Conservation (phyloP, 2,329 filamentous ascomycete genomes). For the Cladophialophora exuberans region DNA sequence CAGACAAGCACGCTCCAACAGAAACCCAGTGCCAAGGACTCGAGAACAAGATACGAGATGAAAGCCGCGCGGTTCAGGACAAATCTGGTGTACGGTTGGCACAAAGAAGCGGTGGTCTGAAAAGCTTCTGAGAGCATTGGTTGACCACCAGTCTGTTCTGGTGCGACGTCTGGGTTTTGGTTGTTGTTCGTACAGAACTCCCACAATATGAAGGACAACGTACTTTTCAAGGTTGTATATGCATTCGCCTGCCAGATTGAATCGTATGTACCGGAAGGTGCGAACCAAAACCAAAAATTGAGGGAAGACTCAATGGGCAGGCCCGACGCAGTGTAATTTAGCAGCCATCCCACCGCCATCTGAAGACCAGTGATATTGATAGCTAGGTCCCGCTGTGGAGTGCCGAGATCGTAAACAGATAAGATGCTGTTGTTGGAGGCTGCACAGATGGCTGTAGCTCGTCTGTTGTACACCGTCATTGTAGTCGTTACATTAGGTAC, state of each 20-base stretch:
- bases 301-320: not conserved
- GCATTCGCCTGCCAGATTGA: not conserved
- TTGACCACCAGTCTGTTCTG: too few species aligned
- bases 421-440: conserved; percentile 4
- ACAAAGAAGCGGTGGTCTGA: conserved; percentile 1
- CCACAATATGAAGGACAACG: not conserved
- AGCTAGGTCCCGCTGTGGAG: not conserved
- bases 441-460: not conserved
- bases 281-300: not conserved
- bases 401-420: not conserved
- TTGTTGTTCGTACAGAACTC: not conserved
- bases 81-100: not conserved
- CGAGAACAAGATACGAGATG: not conserved
- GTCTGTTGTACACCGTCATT: not conserved
- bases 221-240: not conserved
- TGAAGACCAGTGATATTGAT: not conserved
- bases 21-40: not conserved
- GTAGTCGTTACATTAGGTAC: not conserved
- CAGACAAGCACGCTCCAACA: not conserved
- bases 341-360: not conserved
- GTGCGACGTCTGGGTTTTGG: not conserved
- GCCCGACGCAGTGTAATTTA: not conserved
- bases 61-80: not conserved
- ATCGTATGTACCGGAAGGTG: not conserved
- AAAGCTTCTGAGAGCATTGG: not conserved